These are phyloP conservation scores for Mortierella sp. DNA, from an alignment of 371 early-diverging fungal species.

Conservation along the genomic window DNA sequence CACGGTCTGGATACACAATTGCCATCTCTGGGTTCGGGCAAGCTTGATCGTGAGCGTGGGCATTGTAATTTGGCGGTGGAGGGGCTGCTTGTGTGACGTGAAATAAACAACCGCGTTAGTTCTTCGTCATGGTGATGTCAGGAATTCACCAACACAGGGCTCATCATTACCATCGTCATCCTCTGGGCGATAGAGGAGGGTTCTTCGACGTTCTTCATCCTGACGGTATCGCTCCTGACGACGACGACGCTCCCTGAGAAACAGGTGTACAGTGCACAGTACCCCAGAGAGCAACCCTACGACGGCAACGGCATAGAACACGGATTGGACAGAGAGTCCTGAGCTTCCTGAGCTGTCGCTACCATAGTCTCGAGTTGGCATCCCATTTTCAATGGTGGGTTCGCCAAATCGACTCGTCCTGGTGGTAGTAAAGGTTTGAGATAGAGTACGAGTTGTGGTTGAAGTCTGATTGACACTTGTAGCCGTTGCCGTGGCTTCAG, in stretches of 20 bases:
- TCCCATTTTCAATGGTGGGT: too few relatives aligned
- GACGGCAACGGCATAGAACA: conserved; percentile 29
- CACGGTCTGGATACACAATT: conserved; percentile 25
- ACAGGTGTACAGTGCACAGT: conserved; percentile 21
- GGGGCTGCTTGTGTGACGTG: conserved; percentile 23
- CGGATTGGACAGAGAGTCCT: conserved; percentile 9
- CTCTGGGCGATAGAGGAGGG: background rate
- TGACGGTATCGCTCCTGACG: conserved; percentile 6
- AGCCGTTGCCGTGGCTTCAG: too few relatives aligned
- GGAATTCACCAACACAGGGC: background rate
- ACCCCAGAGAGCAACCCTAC: conserved; percentile 13
- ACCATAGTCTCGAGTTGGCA: too few relatives aligned
- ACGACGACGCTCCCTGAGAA: conserved; percentile 26
- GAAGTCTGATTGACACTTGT: too few relatives aligned
- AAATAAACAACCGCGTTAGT: background rate
- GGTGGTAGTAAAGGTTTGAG: too few relatives aligned
- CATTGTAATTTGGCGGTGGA: conserved; percentile 42
- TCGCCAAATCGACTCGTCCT: too few relatives aligned
- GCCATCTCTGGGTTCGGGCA: conserved; percentile 21
- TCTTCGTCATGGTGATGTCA: conserved; percentile 6
- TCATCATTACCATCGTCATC: conserved; percentile 27
- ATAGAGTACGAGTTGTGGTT: too few relatives aligned
- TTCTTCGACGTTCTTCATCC: background rate
- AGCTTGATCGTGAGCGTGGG: conserved; percentile 28
- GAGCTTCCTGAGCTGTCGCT: conserved; percentile 8